Evolutionary conservation across 305 asterid species (phyloP).

Genomic region (Plantago lanceolata): DNA sequence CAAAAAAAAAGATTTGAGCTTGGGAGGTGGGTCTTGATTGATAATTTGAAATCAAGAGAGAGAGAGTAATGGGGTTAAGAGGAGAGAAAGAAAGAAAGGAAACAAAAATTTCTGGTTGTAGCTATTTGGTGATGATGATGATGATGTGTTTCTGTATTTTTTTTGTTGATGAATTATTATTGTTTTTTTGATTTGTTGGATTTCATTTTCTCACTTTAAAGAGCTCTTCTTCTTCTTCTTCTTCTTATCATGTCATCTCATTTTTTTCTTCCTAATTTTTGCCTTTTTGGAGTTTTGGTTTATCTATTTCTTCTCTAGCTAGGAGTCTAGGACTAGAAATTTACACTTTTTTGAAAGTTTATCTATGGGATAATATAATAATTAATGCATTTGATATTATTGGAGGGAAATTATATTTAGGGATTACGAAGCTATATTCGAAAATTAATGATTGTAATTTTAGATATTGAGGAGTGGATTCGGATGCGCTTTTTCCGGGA

Average conservation of each 20-base stretch:
- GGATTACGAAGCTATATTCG: too few relatives aligned
- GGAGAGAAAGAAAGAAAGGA: neutral
- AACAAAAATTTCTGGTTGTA: constrained; percentile 13
- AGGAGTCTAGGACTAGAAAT: too few relatives aligned
- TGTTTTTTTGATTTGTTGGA: constrained; percentile 11
- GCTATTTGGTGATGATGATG: neutral
- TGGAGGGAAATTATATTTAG: neutral
- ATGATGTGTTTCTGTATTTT: neutral
- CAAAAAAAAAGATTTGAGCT: neutral
- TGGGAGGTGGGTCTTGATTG: constrained; percentile 1
- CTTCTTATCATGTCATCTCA: neutral
- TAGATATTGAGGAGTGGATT: too few relatives aligned
- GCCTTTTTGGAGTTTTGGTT: neutral
- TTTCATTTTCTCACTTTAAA: constrained; percentile 16
- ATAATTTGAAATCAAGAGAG: neutral
- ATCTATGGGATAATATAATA: too few relatives aligned
- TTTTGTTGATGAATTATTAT: neutral
- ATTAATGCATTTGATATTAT: neutral
- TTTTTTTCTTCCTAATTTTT: neutral
- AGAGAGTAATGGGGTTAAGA: constrained; percentile 9
- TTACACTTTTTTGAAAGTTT: neutral
- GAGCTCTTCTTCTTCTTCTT: neutral
- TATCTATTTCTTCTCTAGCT: neutral
- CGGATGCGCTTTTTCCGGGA: too few relatives aligned
- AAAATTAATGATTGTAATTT: too few relatives aligned